These are phyloP conservation scores for Globisporangium acanthophoron DNA, from an alignment of 352 stramenopile species.

Conservation along the genomic window DNA sequence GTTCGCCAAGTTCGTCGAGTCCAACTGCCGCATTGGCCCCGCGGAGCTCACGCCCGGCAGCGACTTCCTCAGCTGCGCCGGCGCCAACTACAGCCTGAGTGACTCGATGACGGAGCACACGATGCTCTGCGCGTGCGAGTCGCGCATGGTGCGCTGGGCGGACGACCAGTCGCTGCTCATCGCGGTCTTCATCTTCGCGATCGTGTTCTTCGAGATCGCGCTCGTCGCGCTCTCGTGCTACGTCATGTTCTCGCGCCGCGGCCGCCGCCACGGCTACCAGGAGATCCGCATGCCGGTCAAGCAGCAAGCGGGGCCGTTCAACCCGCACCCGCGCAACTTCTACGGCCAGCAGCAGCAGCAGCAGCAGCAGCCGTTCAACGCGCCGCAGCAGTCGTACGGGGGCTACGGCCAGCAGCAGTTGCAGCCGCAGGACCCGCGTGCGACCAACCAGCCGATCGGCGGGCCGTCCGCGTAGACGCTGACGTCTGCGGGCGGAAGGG, in stretches of 20 bases:
- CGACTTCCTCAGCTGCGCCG: constrained; percentile 66
- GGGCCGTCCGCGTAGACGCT: constrained; percentile 1
- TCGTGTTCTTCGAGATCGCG: constrained; percentile 77
- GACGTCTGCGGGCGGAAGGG: too few relatives aligned
- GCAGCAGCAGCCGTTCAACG: constrained; percentile 32
- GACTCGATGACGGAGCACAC: constrained; percentile 68
- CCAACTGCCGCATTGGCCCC: constrained; percentile 61
- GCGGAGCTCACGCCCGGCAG: constrained; percentile 46
- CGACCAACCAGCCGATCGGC: neutral
- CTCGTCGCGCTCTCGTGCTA: constrained; percentile 79
- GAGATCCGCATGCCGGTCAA: constrained; percentile 84
- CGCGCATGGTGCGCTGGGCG: constrained; percentile 72
- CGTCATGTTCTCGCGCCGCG: constrained; percentile 69
- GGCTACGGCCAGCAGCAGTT: constrained; percentile 4
- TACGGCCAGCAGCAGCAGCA: constrained; percentile 22
- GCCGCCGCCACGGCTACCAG: constrained; percentile 68
- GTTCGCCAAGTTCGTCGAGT: constrained; percentile 70
- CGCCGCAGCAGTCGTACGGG: constrained; percentile 24
- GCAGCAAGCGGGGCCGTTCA: constrained; percentile 59
- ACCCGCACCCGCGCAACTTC: constrained; percentile 77
- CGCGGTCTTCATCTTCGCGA: constrained; percentile 71
- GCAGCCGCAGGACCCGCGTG: constrained; percentile 2
- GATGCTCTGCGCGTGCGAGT: constrained; percentile 80
- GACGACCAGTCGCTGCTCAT: constrained; percentile 77
- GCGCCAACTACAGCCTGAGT: constrained; percentile 51